Evolutionary conservation across 2,329 filamentous ascomycete genomes (phyloP), one percentile per base, ranked within the genome.

Genomic region (Colletotrichum endophyticum): DNA sequence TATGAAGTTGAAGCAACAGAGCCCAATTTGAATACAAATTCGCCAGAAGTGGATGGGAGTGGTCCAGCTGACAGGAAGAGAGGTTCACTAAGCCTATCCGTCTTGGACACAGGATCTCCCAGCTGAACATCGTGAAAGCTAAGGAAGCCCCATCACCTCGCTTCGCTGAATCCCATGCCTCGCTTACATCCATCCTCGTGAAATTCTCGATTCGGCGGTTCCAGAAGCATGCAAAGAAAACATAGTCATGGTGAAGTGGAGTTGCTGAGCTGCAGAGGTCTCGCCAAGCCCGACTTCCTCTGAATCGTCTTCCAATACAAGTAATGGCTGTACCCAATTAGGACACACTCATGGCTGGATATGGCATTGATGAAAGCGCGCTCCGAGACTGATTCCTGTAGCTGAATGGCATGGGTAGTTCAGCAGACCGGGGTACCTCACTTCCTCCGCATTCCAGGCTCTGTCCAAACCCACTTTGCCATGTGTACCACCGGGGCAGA

Each of bases 31-130:
- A 11, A 19, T n/a, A 19, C 16, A 0, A 6, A 0, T 0, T 44
- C 16, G 0, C 8, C 36, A 19, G 36, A 19, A 6, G 36, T 6
- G 36, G 36, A 44, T 0, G 2, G 8, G 0, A 3, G 3, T 44
- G 16, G 16, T 44, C 5, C 36, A 44, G 16, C 36, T 44, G 36
- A 44, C 36, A 5, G 8, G 36, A 44, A 44, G 8, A 1, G 15
- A 39, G 36, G 36, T 39, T 39, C 36, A 39, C 34, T 4, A 39
- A 39, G 4, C 36, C 36, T 39, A 19, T 19, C 36, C 36, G 36
- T 39, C 36, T 39, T 19, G 36, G 16, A 39, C 36, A 39, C 1
- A 44, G 36, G 16, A 1, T 44, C 8, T 44, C 16, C 36, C 16
- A 44, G 36, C 36, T 44, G 36, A 44, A 19, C 36, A 44, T 44